phyloP scores from a whole-genome alignment of 805 yeast species.

The Yamadazyma sp. region DNA sequence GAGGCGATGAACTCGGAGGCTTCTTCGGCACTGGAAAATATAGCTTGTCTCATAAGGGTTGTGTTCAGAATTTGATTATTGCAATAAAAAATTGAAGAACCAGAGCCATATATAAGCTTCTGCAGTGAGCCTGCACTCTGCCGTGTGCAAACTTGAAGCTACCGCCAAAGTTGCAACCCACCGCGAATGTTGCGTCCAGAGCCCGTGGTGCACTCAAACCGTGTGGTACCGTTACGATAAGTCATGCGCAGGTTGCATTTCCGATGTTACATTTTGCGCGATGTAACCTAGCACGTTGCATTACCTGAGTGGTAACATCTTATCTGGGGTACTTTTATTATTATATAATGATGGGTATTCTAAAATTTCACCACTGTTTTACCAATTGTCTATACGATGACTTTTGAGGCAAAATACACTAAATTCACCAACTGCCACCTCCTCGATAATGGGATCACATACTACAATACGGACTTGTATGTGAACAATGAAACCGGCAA shows the following conservation, averaged over 20 bases:
- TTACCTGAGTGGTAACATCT: not conserved
- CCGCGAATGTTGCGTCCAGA: not conserved
- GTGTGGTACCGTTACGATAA: too few relatives aligned
- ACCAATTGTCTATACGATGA: not conserved
- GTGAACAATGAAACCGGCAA: conserved; percentile 43
- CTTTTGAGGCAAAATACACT: conserved; percentile 14
- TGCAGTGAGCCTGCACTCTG: too few relatives aligned
- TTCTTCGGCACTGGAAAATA: conserved; percentile 36
- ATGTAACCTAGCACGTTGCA: conserved; percentile 5
- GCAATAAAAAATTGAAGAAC: too few relatives aligned
- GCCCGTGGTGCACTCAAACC: too few relatives aligned
- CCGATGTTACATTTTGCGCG: not conserved
- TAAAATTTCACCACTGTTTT: too few relatives aligned
- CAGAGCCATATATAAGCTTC: too few relatives aligned
- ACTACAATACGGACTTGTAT: conserved; percentile 39
- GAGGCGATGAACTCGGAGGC: conserved; percentile 48
- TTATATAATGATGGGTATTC: too few relatives aligned
- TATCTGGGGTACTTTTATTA: too few relatives aligned
- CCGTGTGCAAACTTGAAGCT: too few relatives aligned
- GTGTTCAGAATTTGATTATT: too few relatives aligned
- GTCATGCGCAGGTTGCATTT: conserved; percentile 4
- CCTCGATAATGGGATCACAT: conserved; percentile 41
- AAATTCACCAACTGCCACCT: conserved; percentile 44
- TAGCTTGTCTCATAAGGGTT: conserved; percentile 30
- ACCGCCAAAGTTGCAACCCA: conserved; percentile 1